phyloP scores from a whole-genome alignment of 2,329 filamentous ascomycete species.

The Cordyceps cateniannulata region DNA sequence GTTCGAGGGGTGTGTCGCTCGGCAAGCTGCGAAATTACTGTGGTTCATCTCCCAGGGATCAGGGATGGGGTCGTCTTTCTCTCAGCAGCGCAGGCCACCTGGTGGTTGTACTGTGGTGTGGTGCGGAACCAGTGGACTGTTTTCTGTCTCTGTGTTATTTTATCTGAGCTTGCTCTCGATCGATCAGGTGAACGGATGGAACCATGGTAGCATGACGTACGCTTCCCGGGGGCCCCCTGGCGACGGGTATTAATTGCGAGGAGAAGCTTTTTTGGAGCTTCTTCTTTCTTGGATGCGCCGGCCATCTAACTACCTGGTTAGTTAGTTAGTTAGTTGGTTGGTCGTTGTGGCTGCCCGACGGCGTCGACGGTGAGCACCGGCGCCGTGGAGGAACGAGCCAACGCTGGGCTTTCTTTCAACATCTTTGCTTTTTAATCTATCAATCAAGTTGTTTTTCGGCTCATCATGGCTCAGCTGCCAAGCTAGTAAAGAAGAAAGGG shows the following conservation, averaged over 20 bases:
- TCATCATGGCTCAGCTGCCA: not conserved
- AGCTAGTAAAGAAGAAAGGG: not conserved
- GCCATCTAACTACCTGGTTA: too few relatives aligned
- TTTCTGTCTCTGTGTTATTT: not conserved
- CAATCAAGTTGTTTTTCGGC: too few relatives aligned
- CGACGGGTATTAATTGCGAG: conserved; percentile 11
- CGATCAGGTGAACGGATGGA: conserved; percentile 1
- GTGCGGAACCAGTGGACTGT: not conserved
- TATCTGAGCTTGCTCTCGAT: not conserved
- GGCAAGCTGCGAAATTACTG: conserved; percentile 7
- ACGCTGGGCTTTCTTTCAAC: too few relatives aligned
- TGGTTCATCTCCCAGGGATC: conserved; percentile 9
- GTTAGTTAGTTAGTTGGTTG: too few relatives aligned
- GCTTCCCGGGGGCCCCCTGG: not conserved
- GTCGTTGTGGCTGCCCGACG: too few relatives aligned
- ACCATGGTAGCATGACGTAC: not conserved
- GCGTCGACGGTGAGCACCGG: too few relatives aligned
- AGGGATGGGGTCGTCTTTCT: not conserved
- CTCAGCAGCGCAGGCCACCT: not conserved
- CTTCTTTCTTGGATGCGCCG: not conserved
- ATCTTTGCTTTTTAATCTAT: not conserved
- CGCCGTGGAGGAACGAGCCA: too few relatives aligned
- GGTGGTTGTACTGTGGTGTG: too few relatives aligned
- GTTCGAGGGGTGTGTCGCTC: not conserved
- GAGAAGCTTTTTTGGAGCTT: not conserved